Evolutionary conservation across 2,329 filamentous ascomycete genomes (phyloP), one percentile per base, ranked within the genome.

Genomic region (Neocatenulostroma microsporum): DNA sequence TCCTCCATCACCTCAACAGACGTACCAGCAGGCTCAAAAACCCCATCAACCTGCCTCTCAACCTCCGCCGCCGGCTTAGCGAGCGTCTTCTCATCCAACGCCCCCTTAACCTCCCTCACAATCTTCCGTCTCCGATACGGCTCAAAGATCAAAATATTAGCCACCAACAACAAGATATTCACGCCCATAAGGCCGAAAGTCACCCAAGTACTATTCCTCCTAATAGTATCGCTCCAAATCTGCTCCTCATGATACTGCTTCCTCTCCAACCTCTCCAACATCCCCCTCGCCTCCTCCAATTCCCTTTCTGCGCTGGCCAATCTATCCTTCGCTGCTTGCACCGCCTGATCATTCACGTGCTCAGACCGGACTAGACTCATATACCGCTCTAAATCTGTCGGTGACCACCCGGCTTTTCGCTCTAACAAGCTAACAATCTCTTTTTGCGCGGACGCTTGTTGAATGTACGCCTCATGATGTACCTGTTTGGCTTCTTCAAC

Each of bases 161-260:
- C 72, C 36, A 98, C 63, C 56, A 98, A 85, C 30, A 98, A 65
- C 43, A 96, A 60, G 21, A 96, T 84, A 57, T 98, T 98, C 55
- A 96, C 76, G 17, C 89, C 89, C 91, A 98, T 98, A 44, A 98
- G 67, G 0, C 89, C 91, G 79, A 93, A 96, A 0, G 91, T 98
- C 23, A 93, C 89, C 91, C 91, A 98, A 0, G 91, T 98, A 59
- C 84, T 91, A 71, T 94, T 94, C 47, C 91, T 74, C 23, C 91
- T 74, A 57, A 98, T 98, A 51, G 94, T 89, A 60, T 98, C 91
- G 56, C 85, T 94, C 91, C 91, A 98, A 39, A 98, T 93, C 67
- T 98, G 91, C 67, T 98, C 91, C 65, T 98, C 91, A 61, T 98
- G 91, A 62, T 98, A 98, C 42, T 93, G 78, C 44, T 83, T 83